These are phyloP conservation scores for Rhizopus arrhizus DNA, from an alignment of 371 early-diverging fungal species.

Conservation along the genomic window DNA sequence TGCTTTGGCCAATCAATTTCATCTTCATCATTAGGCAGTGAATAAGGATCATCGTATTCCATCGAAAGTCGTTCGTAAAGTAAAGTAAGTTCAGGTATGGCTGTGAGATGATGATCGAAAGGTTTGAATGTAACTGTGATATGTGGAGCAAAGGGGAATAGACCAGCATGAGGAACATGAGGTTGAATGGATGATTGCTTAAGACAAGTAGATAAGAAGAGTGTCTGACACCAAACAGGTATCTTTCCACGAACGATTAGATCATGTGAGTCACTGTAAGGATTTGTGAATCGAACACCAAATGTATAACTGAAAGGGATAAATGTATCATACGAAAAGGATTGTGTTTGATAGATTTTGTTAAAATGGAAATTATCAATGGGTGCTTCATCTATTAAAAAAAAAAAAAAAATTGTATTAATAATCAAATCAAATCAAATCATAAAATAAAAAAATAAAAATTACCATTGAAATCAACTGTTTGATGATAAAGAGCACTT, in stretches of 20 bases:
- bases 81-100: constrained; percentile 29
- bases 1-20: constrained; percentile 14
- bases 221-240: constrained; percentile 47
- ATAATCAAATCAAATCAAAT: neutral
- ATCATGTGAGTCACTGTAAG: constrained; percentile 36
- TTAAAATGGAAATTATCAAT: constrained; percentile 30
- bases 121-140: constrained; percentile 31
- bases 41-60: constrained; percentile 34
- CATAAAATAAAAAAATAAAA: neutral
- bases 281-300: constrained; percentile 48
- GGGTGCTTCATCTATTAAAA: constrained; percentile 24
- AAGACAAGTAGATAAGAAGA: constrained; percentile 38
- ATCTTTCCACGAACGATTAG: constrained; percentile 45
- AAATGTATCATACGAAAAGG: constrained; percentile 27
- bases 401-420: neutral
- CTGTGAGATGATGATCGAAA: neutral
- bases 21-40: constrained; percentile 10
- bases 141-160: constrained; percentile 37
- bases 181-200: constrained; percentile 31
- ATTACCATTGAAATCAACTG: constrained; percentile 18
- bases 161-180: constrained; percentile 31
- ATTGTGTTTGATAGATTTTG: neutral
- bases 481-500: constrained; percentile 4
- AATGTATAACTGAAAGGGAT: constrained; percentile 54
- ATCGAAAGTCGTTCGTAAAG: constrained; percentile 34